Percentiles rank a stretch among this genome's conserved stretches.
phyloP scores from a whole-genome alignment of 768 basidiomycete species.

The Hortiboletus campestris region DNA sequence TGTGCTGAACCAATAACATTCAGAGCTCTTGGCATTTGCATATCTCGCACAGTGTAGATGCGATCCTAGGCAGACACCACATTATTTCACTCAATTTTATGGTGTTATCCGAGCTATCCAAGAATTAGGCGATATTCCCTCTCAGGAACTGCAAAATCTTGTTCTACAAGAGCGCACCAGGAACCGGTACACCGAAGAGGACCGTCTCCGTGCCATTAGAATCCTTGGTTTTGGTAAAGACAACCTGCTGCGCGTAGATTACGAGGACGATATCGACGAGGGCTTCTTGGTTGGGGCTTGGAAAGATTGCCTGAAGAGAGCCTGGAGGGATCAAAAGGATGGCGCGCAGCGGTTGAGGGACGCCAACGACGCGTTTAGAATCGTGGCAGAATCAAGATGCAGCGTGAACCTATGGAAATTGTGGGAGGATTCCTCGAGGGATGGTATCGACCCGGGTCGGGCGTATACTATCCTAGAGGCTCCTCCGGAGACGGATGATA shows the following conservation, averaged over 20 bases:
- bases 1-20: conserved; percentile 1
- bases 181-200: conserved; percentile 59
- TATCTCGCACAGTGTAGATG: conserved; percentile 82
- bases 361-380: conserved; percentile 66
- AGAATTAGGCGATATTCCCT: conserved; percentile 44
- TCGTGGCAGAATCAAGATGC: conserved; percentile 63
- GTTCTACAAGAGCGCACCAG: conserved; percentile 60
- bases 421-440: conserved; percentile 55
- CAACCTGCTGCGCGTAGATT: conserved; percentile 60
- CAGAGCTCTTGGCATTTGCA: conserved; percentile 74
- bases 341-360: conserved; percentile 48
- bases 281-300: conserved; percentile 71
- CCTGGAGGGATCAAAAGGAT: conserved; percentile 45
- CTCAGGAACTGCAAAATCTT: conserved; percentile 53
- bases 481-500: conserved; percentile 68
- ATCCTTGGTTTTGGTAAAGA: conserved; percentile 68
- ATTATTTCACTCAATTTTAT: conserved; percentile 61
- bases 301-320: conserved; percentile 56
- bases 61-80: conserved; percentile 60
- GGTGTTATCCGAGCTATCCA: conserved; percentile 51
- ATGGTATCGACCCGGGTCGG: conserved; percentile 61
- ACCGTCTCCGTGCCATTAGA: conserved; percentile 46
- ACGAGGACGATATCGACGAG: conserved; percentile 66
- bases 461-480: conserved; percentile 74
- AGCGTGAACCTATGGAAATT: conserved; percentile 47